Base-by-base conservation (phyloP, 306 rosid species). In the Gleditsia sinensis region DNA sequence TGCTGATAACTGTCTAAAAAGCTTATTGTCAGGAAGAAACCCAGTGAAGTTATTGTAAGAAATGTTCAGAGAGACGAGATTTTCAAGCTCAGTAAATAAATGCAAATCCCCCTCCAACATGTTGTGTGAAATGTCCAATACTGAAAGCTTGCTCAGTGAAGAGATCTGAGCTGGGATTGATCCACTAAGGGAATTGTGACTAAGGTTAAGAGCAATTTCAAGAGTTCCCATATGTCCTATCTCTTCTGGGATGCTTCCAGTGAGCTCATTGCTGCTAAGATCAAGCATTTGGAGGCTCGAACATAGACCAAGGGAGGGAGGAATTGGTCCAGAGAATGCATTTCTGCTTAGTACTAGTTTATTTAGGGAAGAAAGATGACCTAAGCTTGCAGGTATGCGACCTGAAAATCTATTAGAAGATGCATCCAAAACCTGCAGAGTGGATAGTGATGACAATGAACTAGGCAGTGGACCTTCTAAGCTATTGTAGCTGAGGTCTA, bases 101-200 rank as follows among this genome's bases (percentile, higher is more conserved):
- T 34, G 65, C 81, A 89, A 76, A 64, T 53, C 81, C 49, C 94
- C 91, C 23, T 80, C 85, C 46, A 89, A 81, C 63, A 71, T 75
- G 82, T 89, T 89, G 54, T 86, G 85, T 9, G 94, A 86, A 63
- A 89, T 50, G 76, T 89, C 94, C 43, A 89, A 81, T 14, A 71
- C 61, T 13, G 85, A 82, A 39, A 89, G 94, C 71, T 80, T 86
- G 68, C 23, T 78, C 9, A 89, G 81, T 17, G 84, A 71, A 55
- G 91, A 86, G 20, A 89, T 69, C 54, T 86, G 80, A 55, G 83
- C 25, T 20, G 94, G 94, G 51, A 89, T 75, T 63, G 80, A 27
- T 3, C 94, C 94, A 7, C 79, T 78, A 23, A 89, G 81, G 17
- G 42, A 74, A 75, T 89, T 89, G 83, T 78, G 81, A 71, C 94